Evolutionary conservation across 2,329 filamentous ascomycete genomes (phyloP), one percentile per base, ranked within the genome.

Genomic region (Colletotrichum abscissum): DNA sequence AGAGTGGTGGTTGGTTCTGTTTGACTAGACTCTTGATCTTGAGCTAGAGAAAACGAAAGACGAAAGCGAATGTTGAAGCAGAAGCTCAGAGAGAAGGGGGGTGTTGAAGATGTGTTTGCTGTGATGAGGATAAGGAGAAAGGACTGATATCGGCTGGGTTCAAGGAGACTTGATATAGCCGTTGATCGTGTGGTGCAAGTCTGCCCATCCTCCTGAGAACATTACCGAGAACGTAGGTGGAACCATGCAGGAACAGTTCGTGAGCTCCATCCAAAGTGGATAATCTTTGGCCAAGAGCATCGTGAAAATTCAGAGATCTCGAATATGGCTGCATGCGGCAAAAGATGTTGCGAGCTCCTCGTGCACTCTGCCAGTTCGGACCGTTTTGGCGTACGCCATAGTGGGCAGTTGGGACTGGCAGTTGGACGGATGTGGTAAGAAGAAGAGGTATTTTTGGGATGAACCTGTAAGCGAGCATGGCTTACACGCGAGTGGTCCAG

Each of bases 31-130:
- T 19, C 12, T 11, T 7, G 22, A 26, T 19, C 12, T 11, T 12
- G 22, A 26, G 59, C 28, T 8, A 14, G 28, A 9, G 30, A 14
- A 30, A 64, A 24, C 28, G 22, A 42, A 16, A 52, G 11, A 65
- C 52, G 33, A 42, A 42, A 69, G 60, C 60, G 52, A 65, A 22
- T 52, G 35, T 52, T 16, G 24, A 54, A 55, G 49, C 62, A n/a
- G n/a, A 46, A 28, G 22, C 30, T 9, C 24, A 14, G 28, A 35
- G 26, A 30, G 2, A n/a, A 49, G 24, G 9, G 33, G 46, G 9
- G 5, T 38, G 38, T 8, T 35, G 35, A 28, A 14, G 16, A 5
- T 7, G 54, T 24, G n/a, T n/a, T n/a, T 49, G 35, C 30, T 58
- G 24, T 66, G 9, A n/a, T 3, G 52, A 64, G 22, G 35, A 49